These are phyloP conservation scores for Talaromyces sp. DNA, from an alignment of 2,329 filamentous ascomycete species.

Conservation along the genomic window DNA sequence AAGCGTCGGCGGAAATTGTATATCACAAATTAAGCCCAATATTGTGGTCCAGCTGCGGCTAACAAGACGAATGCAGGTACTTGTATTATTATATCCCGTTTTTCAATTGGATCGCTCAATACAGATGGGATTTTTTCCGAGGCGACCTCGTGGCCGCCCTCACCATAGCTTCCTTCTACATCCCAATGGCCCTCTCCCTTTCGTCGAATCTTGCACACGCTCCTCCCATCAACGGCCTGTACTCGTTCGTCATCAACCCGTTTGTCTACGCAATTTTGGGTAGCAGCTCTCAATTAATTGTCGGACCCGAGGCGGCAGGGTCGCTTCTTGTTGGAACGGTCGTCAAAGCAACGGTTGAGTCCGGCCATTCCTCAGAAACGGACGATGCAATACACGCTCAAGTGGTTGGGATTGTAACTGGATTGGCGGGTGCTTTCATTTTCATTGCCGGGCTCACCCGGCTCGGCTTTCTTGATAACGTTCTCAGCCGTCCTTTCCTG, in stretches of 20 bases:
- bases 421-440: slow-evolving; percentile 81
- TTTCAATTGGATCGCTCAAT: slow-evolving; percentile 84
- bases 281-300: slow-evolving; percentile 86
- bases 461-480: slow-evolving; percentile 88
- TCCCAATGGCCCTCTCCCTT: slow-evolving; percentile 92
- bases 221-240: slow-evolving; percentile 88
- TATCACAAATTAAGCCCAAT: slow-evolving; percentile 18
- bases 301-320: slow-evolving; percentile 90
- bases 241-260: slow-evolving; percentile 89
- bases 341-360: slow-evolving; percentile 69
- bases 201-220: slow-evolving; percentile 89
- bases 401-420: slow-evolving; percentile 82
- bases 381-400: slow-evolving; percentile 69
- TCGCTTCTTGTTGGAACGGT: slow-evolving; percentile 86
- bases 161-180: slow-evolving; percentile 98
- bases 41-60: neutral
- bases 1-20: slow-evolving; percentile 70
- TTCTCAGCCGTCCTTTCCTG: slow-evolving; percentile 85
- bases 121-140: slow-evolving; percentile 71
- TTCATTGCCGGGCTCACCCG: slow-evolving; percentile 79
- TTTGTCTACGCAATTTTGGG: slow-evolving; percentile 86
- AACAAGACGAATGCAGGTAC: slow-evolving; percentile 55
- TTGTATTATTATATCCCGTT: slow-evolving; percentile 89
- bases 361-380: slow-evolving; percentile 59
- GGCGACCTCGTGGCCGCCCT: slow-evolving; percentile 84